These are phyloP conservation scores for Yarrowia sp. DNA, from an alignment of 805 yeast genomes.

Conservation along the genomic window DNA sequence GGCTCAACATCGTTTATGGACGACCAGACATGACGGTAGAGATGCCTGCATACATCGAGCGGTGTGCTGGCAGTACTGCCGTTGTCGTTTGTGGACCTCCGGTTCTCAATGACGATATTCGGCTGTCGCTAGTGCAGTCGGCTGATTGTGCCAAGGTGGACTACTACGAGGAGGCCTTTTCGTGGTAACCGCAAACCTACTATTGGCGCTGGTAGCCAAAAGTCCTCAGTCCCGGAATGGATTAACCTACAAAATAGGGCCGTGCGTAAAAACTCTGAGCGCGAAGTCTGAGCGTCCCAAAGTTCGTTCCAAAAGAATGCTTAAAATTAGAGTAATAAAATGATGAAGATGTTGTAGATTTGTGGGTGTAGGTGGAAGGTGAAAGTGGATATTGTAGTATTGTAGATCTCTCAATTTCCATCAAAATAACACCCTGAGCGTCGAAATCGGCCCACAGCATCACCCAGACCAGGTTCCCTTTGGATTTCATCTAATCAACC, in stretches of 20 bases:
- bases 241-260: slow-evolving; percentile 31
- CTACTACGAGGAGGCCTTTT: slow-evolving; percentile 51
- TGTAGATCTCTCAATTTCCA: background rate
- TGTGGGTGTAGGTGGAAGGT: too few relatives aligned
- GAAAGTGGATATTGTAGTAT: too few relatives aligned
- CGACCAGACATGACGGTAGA: slow-evolving; percentile 7
- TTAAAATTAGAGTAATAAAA: background rate
- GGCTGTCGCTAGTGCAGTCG: slow-evolving; percentile 52
- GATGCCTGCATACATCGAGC: slow-evolving; percentile 5
- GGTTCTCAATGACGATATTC: slow-evolving; percentile 59
- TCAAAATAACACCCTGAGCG: background rate
- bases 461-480: background rate
- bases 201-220: slow-evolving; percentile 14
- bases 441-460: background rate
- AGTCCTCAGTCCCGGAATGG: background rate
- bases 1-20: slow-evolving; percentile 18
- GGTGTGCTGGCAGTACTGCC: slow-evolving; percentile 9
- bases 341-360: background rate
- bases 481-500: background rate
- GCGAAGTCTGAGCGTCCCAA: too few relatives aligned
- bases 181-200: slow-evolving; percentile 45
- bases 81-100: slow-evolving; percentile 61
- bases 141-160: slow-evolving; percentile 44
- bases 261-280: background rate
- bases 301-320: slow-evolving; percentile 5